phyloP scores from a whole-genome alignment of 495 filamentous ascomycete species.

The Penicillium fimorum region DNA sequence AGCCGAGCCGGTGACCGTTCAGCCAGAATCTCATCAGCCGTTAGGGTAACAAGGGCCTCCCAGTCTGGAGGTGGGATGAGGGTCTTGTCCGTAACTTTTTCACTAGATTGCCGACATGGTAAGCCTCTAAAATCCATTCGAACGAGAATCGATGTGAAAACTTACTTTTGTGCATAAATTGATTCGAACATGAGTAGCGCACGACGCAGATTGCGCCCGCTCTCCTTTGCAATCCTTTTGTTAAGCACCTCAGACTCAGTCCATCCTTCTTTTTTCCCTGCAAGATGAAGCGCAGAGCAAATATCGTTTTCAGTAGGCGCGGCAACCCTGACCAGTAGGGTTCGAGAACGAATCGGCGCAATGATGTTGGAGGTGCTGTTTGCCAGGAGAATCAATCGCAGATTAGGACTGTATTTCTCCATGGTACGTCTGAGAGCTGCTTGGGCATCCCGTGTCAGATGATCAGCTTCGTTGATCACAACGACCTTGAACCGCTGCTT shows the following conservation, averaged over 20 bases:
- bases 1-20: conserved; percentile 87
- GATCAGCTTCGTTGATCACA: conserved; percentile 98
- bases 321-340: conserved; percentile 85
- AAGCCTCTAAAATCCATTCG: conserved; percentile 8
- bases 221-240: conserved; percentile 82
- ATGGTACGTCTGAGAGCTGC: conserved; percentile 93
- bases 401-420: conserved; percentile 98
- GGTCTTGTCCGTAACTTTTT: conserved; percentile 84
- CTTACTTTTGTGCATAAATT: conserved; percentile 93
- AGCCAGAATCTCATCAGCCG: conserved; percentile 85
- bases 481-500: conserved; percentile 96
- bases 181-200: conserved; percentile 95
- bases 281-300: conserved; percentile 67
- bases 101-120: conserved; percentile 51
- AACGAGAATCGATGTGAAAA: neutral
- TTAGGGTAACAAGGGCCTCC: conserved; percentile 83
- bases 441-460: conserved; percentile 90
- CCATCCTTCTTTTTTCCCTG: conserved; percentile 77
- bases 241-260: conserved; percentile 67
- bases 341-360: conserved; percentile 87
- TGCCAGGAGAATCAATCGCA: conserved; percentile 85
- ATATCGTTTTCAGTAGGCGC: conserved; percentile 87
- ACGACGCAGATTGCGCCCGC: conserved; percentile 83
- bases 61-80: conserved; percentile 93
- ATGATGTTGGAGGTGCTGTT: conserved; percentile 98